Conservation (phyloP, 768 basidiomycete species). For the Phanerochaete sordida region DNA sequence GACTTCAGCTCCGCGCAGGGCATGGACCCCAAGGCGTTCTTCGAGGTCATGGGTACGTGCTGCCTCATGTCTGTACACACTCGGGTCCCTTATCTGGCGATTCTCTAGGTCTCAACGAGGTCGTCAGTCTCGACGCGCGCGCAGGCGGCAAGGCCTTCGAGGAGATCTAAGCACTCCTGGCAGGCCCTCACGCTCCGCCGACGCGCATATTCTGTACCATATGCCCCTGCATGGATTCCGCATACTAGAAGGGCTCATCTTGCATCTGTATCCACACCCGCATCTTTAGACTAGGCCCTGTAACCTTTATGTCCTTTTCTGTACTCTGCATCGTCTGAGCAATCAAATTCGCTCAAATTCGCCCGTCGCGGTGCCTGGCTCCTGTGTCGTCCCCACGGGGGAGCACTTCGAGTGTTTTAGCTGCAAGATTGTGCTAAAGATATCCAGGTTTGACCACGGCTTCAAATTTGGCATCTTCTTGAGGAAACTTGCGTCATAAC, state of each 20-base stretch:
- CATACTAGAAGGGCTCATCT: background rate
- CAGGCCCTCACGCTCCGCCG: background rate
- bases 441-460: too few relatives aligned
- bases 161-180: constrained; percentile 34
- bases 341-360: background rate
- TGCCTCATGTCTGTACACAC: constrained; percentile 24
- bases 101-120: constrained; percentile 35
- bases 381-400: background rate
- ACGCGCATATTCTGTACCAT: too few relatives aligned
- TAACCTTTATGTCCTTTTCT: too few relatives aligned
- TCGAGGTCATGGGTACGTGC: constrained; percentile 60
- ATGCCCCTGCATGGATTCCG: background rate
- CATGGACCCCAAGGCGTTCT: constrained; percentile 78
- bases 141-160: constrained; percentile 62
- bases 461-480: too few relatives aligned
- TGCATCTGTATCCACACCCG: too few relatives aligned
- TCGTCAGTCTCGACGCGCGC: constrained; percentile 49
- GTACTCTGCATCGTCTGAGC: too few relatives aligned
- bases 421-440: too few relatives aligned
- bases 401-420: too few relatives aligned
- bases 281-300: too few relatives aligned
- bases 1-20: constrained; percentile 56
- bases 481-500: too few relatives aligned
- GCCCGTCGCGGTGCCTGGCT: background rate
- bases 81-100: constrained; percentile 29